A percentile compares a stretch with the other conserved stretches of the same genome.
These are phyloP conservation scores for Colletotrichum costaricense DNA, from an alignment of 2,329 filamentous ascomycete species.

Conservation along the genomic window DNA sequence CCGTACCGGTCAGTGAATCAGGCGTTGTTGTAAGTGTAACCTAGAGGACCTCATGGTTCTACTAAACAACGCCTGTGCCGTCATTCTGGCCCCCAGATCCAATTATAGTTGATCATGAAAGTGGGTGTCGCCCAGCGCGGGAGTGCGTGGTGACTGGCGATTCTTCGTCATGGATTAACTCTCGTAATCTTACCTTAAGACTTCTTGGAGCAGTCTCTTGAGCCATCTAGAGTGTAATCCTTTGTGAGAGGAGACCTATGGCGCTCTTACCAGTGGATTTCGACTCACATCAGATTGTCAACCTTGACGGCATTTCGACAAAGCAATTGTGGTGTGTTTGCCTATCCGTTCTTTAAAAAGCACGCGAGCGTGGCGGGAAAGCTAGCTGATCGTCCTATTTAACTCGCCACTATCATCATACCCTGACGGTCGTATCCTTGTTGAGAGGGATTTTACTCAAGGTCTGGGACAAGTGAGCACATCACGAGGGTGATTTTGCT, in stretches of 20 bases:
- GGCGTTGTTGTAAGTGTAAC: neutral
- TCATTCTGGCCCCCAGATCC: neutral
- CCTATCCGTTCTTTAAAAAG: neutral
- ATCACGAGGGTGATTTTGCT: neutral
- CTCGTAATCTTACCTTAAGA: neutral
- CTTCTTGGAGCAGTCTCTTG: neutral
- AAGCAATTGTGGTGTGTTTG: neutral
- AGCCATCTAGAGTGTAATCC: too few species aligned
- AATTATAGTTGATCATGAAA: neutral
- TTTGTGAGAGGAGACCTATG: neutral
- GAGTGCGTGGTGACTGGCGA: too few species aligned
- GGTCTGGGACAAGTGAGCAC: neutral
- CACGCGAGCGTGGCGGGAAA: neutral
- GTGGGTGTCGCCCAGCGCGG: neutral
- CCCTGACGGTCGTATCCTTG: neutral
- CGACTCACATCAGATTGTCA: neutral
- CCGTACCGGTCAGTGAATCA: neutral
- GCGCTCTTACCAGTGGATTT: neutral
- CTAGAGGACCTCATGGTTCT: neutral
- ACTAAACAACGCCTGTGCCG: neutral
- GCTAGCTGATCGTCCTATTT: neutral
- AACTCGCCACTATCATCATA: neutral
- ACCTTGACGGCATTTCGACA: neutral
- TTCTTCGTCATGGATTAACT: neutral
- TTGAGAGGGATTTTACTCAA: too few species aligned